Evolutionary conservation across 2,329 filamentous ascomycete genomes (phyloP).

Genomic region (Pseudogymnoascus sp.): DNA sequence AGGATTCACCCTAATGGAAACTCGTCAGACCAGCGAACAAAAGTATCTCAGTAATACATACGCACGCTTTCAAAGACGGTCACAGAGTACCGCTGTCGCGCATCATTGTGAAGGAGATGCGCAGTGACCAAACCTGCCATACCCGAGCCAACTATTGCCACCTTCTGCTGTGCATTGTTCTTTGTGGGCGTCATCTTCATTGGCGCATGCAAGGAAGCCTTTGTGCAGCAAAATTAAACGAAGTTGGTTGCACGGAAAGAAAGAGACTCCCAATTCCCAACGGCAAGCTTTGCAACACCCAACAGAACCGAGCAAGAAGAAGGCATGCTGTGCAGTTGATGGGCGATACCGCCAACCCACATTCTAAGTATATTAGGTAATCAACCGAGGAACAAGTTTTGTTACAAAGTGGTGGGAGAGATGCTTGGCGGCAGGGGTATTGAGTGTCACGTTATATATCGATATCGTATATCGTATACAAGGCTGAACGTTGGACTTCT

Average conservation of each 20-base stretch:
- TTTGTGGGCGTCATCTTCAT: slow-evolving; percentile 5
- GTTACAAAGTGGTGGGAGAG: neutral
- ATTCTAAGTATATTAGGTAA: neutral
- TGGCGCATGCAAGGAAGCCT: neutral
- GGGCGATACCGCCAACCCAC: neutral
- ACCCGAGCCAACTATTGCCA: slow-evolving; percentile 42
- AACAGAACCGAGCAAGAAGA: neutral
- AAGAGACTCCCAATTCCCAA: neutral
- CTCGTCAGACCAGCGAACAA: neutral
- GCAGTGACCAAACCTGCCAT: slow-evolving; percentile 43
- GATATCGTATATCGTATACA: neutral
- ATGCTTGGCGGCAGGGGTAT: neutral
- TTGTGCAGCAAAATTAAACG: neutral
- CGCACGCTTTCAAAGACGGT: slow-evolving; percentile 39
- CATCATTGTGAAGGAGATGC: slow-evolving; percentile 37
- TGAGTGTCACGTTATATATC: neutral
- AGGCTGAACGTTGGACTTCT: neutral
- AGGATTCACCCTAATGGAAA: slow-evolving; percentile 32
- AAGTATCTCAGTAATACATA: slow-evolving; percentile 6
- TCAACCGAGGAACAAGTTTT: neutral
- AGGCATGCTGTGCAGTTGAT: neutral
- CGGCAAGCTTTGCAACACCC: neutral
- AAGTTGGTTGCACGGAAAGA: neutral
- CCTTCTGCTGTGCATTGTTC: slow-evolving; percentile 21
- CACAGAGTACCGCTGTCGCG: slow-evolving; percentile 34